Evolutionary conservation across 129 eudicot species (phyloP).

Genomic region (Flaveria sonorensis): DNA sequence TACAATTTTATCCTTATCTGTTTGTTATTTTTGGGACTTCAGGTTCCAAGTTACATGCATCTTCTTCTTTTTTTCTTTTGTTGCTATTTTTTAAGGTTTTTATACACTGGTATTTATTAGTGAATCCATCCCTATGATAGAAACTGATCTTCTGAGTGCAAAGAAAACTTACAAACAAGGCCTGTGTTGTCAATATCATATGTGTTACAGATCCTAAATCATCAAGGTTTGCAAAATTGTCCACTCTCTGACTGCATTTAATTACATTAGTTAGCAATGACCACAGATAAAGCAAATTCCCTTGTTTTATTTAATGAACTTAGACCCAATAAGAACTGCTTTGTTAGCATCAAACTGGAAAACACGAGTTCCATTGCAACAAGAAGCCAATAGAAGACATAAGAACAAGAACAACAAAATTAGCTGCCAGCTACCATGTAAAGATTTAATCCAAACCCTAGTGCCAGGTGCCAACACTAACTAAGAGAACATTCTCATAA

Average conservation of each 20-base stretch:
- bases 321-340: slow-evolving; percentile 5
- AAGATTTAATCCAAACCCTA: slow-evolving; percentile 16
- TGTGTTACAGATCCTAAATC: slow-evolving; percentile 80
- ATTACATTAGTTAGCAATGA: slow-evolving; percentile 21
- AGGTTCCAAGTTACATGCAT: not conserved
- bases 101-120: not conserved
- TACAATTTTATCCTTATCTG: not conserved
- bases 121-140: not conserved
- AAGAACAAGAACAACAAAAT: not conserved
- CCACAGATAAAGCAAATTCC: not conserved
- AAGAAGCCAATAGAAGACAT: not conserved
- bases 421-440: not conserved
- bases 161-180: slow-evolving; percentile 78
- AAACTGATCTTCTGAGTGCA: slow-evolving; percentile 22
- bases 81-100: not conserved
- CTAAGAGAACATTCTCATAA: not conserved
- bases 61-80: not conserved
- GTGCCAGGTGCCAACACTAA: not conserved
- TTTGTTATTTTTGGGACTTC: slow-evolving; percentile 8
- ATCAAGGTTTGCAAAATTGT: slow-evolving; percentile 52
- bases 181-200: slow-evolving; percentile 96
- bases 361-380: not conserved
- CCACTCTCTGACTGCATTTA: slow-evolving; percentile 78
- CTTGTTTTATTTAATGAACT: not conserved
- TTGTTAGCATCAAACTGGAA: not conserved